Percentiles rank a stretch among this genome's conserved stretches.
Evolutionary conservation across 352 stramenopile genomes (phyloP).

Genomic region (Phytophthora chlamydospora): DNA sequence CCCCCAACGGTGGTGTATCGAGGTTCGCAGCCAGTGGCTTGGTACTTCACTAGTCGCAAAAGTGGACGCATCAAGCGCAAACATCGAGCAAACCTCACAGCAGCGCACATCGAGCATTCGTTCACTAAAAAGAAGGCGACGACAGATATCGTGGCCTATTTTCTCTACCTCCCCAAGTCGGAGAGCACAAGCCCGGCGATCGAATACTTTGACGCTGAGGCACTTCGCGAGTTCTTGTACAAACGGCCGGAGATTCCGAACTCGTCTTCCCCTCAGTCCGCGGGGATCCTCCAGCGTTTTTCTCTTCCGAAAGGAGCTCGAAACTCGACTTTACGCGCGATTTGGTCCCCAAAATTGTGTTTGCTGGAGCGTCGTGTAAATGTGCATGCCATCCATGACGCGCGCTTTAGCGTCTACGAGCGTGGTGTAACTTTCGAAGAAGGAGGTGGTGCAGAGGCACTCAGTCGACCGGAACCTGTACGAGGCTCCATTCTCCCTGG

Average conservation of each 20-base stretch:
- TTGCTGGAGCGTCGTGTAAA: conserved; percentile 93
- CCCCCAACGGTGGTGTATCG: conserved; percentile 96
- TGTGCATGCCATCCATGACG: conserved; percentile 90
- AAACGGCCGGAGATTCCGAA: conserved; percentile 79
- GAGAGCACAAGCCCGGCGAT: conserved; percentile 66
- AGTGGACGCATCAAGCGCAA: conserved; percentile 92
- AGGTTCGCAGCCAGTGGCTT: conserved; percentile 90
- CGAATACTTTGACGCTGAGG: conserved; percentile 92
- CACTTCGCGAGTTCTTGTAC: conserved; percentile 94
- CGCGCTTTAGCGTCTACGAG: conserved; percentile 93
- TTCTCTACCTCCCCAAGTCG: conserved; percentile 65
- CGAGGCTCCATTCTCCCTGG: conserved; percentile 90
- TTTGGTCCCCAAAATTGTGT: conserved; percentile 96
- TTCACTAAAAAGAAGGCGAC: conserved; percentile 88
- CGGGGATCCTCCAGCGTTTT: conserved; percentile 95
- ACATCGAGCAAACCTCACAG: conserved; percentile 90
- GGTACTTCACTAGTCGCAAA: conserved; percentile 95
- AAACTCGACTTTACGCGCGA: conserved; percentile 91
- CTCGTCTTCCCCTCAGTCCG: conserved; percentile 45
- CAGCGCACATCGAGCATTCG: conserved; percentile 93
- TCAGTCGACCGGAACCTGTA: conserved; percentile 87
- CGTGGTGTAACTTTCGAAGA: conserved; percentile 94
- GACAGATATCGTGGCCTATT: conserved; percentile 93
- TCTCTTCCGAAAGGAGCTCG: conserved; percentile 91
- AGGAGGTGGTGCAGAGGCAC: conserved; percentile 79